Base-by-base conservation (phyloP, 495 filamentous ascomycete genomes). In the Clavariopsis aquatica region DNA sequence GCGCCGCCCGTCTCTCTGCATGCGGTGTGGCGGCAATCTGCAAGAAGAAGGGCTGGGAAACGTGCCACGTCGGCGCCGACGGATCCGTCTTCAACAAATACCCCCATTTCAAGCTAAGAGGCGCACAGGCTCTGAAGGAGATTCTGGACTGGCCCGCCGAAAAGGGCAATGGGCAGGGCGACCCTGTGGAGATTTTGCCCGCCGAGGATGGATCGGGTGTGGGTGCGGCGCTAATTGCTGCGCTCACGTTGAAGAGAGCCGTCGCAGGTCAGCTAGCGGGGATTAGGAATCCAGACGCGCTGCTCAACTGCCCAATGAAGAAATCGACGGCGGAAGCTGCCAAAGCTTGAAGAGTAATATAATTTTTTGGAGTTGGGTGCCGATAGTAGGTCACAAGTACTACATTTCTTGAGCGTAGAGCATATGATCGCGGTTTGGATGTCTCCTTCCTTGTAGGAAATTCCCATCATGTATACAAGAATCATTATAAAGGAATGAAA, bases 31-130 rank as follows among this genome's bases (percentile, higher is more conserved):
- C 93, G 4, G 93, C 93, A 52, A 97, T 98, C 69, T 92, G 90
- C 81, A 93, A 85, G 76, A 97, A 96, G 87, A 97, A 96, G 82
- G 85, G 87, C 60, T 91, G 90, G 67, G 78, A 85, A 66, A 83
- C 86, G 15, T 96, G 90, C 83, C 93, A 97, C 75, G 93, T 97
- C 20, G 93, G 93, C 69, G 93, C 93, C 41, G 93, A 98, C 69
- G 93, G 93, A 24, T 93, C 89, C 12, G 92, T 98, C 46, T 98
- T 97, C 82, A 96, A 96, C 82, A 96, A 96, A 76, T 97, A 97
- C 78, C 93, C 93, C 1, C 90, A 96, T 77, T 98, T 98, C 83
- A 93, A 96, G 82, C 84, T 84, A 17, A 89, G 93, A 52, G 92
- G 92, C 58, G 93, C 93, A 4, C 81, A 86, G 69, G 93, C 93